Conservation (phyloP, 192 early-diverging fungal genomes). For the Backusella parvicylindrica region DNA sequence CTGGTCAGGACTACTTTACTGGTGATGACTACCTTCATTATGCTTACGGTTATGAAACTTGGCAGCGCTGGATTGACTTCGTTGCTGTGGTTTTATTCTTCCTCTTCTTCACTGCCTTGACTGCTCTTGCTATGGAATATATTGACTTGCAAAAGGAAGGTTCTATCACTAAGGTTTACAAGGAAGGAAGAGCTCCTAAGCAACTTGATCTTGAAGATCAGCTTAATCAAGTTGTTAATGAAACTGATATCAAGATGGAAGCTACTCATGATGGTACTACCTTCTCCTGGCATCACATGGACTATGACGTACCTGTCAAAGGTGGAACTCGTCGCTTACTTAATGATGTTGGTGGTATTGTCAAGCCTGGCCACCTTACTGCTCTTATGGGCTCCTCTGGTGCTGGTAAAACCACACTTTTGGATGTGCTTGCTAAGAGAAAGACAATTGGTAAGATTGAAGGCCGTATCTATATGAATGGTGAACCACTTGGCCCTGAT, state of each 20-base stretch:
- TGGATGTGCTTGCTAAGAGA: conserved; percentile 72
- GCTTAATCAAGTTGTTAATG: conserved; percentile 44
- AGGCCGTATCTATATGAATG: conserved; percentile 60
- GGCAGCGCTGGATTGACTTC: conserved; percentile 57
- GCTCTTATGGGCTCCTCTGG: conserved; percentile 93
- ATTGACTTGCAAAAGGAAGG: conserved; percentile 59
- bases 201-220: conserved; percentile 24
- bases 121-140: conserved; percentile 55
- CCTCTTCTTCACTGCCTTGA: conserved; percentile 39
- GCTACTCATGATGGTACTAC: conserved; percentile 42
- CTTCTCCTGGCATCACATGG: conserved; percentile 60
- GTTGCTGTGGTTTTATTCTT: conserved; percentile 52
- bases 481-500: conserved; percentile 40
- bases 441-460: conserved; percentile 66
- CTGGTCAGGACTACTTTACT: conserved; percentile 50
- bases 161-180: conserved; percentile 47
- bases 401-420: conserved; percentile 81
- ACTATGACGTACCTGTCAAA: conserved; percentile 67
- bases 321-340: conserved; percentile 62
- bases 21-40: conserved; percentile 59
- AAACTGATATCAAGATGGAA: conserved; percentile 39
- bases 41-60: conserved; percentile 52
- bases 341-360: conserved; percentile 63
- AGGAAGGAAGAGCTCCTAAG: conserved; percentile 31
- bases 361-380: conserved; percentile 74